Conservation (phyloP, 2,329 filamentous ascomycete genomes). For the Neonectria ditissima region DNA sequence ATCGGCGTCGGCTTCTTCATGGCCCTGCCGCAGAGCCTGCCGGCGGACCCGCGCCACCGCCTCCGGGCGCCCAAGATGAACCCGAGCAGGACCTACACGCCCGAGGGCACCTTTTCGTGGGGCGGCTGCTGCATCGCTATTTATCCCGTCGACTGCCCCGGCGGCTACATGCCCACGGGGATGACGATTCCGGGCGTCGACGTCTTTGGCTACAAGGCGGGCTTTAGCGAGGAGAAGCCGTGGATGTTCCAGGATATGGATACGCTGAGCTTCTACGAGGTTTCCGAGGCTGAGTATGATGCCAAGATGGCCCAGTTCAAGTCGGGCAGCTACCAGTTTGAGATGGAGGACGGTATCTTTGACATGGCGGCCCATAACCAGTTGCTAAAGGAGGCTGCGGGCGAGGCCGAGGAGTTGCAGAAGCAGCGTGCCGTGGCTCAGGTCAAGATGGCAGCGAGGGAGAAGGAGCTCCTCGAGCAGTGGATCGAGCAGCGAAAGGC, state of each 20-base stretch:
- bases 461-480: slow-evolving; percentile 46
- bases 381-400: slow-evolving; percentile 47
- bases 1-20: slow-evolving; percentile 51
- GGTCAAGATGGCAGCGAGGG: slow-evolving; percentile 27
- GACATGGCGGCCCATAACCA: slow-evolving; percentile 37
- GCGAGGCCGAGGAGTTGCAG: slow-evolving; percentile 31
- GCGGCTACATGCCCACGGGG: slow-evolving; percentile 55
- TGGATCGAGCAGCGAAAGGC: slow-evolving; percentile 45
- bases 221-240: slow-evolving; percentile 45
- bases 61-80: slow-evolving; percentile 48
- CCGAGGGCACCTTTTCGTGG: slow-evolving; percentile 51
- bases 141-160: slow-evolving; percentile 53
- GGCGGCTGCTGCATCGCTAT: slow-evolving; percentile 52
- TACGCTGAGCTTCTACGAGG: slow-evolving; percentile 50
- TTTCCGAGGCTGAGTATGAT: slow-evolving; percentile 49
- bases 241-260: slow-evolving; percentile 55
- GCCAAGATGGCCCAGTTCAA: slow-evolving; percentile 44
- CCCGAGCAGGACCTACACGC: slow-evolving; percentile 51
- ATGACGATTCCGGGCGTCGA: slow-evolving; percentile 50
- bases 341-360: slow-evolving; percentile 48
- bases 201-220: slow-evolving; percentile 46
- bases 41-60: slow-evolving; percentile 49
- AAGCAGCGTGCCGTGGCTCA: slow-evolving; percentile 12
- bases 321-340: slow-evolving; percentile 49
- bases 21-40: slow-evolving; percentile 51